These are phyloP conservation scores for Nemania abortiva DNA, from an alignment of 2,329 filamentous ascomycete genomes.

Conservation along the genomic window DNA sequence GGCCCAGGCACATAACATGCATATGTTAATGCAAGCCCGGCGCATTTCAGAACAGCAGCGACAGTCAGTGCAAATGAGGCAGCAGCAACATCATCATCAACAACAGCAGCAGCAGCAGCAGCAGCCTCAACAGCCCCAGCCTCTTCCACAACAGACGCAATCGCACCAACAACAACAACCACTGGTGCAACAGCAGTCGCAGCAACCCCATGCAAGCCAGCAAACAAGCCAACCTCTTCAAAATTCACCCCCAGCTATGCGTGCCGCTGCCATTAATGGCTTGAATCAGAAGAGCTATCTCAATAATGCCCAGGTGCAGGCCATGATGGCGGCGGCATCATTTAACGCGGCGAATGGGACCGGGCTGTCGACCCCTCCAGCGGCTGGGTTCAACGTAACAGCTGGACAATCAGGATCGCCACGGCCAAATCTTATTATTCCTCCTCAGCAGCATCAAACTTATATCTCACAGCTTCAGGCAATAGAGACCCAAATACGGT, in stretches of 20 bases:
- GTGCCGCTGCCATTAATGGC: conserved; percentile 56
- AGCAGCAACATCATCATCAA: conserved; percentile 55
- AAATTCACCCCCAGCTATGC: conserved; percentile 60
- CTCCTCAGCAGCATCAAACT: conserved; percentile 60
- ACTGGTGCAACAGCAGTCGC: conserved; percentile 32
- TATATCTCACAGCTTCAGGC: conserved; percentile 63
- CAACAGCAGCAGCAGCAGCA: conserved; percentile 55
- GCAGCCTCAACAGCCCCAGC: conserved; percentile 45
- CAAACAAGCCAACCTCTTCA: conserved; percentile 53
- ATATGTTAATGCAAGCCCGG: conserved; percentile 72
- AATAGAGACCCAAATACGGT: conserved; percentile 65
- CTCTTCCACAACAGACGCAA: conserved; percentile 34
- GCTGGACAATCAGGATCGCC: conserved; percentile 60
- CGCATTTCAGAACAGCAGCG: conserved; percentile 75
- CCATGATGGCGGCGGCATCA: conserved; percentile 62
- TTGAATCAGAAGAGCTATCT: conserved; percentile 66
- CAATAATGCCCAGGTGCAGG: conserved; percentile 65
- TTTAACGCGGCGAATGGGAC: conserved; percentile 60
- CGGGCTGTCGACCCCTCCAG: conserved; percentile 60
- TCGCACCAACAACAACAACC: conserved; percentile 41
- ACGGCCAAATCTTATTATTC: conserved; percentile 56
- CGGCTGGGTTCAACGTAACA: conserved; percentile 61
- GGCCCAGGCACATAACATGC: conserved; percentile 62
- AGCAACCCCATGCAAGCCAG: conserved; percentile 52
- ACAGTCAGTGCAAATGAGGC: conserved; percentile 60